phyloP scores from a whole-genome alignment of 2,329 filamentous ascomycete genomes.

The Zalaria sp. region DNA sequence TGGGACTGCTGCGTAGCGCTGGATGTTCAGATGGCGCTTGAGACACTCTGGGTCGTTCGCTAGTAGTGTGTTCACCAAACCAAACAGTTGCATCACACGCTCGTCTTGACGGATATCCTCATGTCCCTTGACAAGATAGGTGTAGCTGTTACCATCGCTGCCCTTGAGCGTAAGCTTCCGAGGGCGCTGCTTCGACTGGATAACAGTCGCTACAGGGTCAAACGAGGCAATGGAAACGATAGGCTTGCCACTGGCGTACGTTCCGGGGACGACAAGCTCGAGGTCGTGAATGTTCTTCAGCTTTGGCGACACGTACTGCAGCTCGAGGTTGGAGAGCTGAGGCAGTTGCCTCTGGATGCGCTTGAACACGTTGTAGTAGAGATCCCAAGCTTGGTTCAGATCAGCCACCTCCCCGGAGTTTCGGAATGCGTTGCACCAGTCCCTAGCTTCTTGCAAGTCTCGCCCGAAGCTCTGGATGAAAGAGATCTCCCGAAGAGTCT shows the following conservation, averaged over 20 bases:
- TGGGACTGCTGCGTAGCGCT: slow-evolving; percentile 91
- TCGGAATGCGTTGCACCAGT: slow-evolving; percentile 90
- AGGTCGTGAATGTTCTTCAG: slow-evolving; percentile 74
- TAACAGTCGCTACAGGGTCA: slow-evolving; percentile 77
- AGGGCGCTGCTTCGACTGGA: slow-evolving; percentile 92
- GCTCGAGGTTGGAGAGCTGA: slow-evolving; percentile 80
- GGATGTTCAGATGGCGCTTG: slow-evolving; percentile 92
- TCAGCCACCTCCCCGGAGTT: slow-evolving; percentile 83
- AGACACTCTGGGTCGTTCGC: slow-evolving; percentile 90
- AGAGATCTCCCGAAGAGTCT: slow-evolving; percentile 89
- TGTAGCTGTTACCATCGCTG: slow-evolving; percentile 76
- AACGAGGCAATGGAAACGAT: slow-evolving; percentile 81
- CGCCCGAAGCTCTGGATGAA: slow-evolving; percentile 96
- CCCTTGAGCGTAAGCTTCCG: slow-evolving; percentile 78
- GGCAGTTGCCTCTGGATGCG: slow-evolving; percentile 88
- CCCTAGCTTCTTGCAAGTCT: slow-evolving; percentile 84
- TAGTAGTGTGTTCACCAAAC: slow-evolving; percentile 89
- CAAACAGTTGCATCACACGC: slow-evolving; percentile 98
- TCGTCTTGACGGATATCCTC: slow-evolving; percentile 99
- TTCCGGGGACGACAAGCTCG: slow-evolving; percentile 89
- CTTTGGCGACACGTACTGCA: slow-evolving; percentile 94
- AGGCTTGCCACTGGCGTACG: slow-evolving; percentile 67
- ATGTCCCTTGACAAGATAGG: slow-evolving; percentile 92
- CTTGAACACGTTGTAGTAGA: slow-evolving; percentile 97
- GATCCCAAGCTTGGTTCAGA: slow-evolving; percentile 95